Evolutionary conservation across 352 stramenopile genomes (phyloP).

Genomic region (Pythium utonaiense): DNA sequence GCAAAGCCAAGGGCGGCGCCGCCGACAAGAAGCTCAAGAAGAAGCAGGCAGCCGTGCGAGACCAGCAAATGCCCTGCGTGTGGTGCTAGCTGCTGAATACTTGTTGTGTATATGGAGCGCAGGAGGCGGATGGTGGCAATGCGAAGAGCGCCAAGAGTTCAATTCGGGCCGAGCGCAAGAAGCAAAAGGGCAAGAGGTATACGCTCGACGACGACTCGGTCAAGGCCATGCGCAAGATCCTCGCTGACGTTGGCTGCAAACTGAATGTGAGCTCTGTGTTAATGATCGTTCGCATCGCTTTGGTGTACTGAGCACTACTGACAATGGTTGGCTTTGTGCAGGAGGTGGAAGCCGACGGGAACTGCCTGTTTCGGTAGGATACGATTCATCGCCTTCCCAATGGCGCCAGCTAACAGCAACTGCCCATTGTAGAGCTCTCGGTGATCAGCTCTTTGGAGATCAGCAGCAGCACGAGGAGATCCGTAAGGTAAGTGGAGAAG

Average conservation of each 20-base stretch:
- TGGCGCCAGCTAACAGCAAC: no score
- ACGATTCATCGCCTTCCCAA: no score
- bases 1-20: constrained; percentile 15
- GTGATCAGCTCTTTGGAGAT: constrained; percentile 73
- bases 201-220: constrained; percentile 41
- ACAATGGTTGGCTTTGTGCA: constrained; percentile 25
- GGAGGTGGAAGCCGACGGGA: constrained; percentile 78
- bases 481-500: constrained; percentile 46
- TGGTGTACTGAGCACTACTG: no score
- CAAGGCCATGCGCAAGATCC: constrained; percentile 49
- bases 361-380: constrained; percentile 77
- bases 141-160: constrained; percentile 14
- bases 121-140: constrained; percentile 13
- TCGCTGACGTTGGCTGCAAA: constrained; percentile 61
- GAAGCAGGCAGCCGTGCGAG: constrained; percentile 11
- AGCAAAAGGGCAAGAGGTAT: constrained; percentile 28
- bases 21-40: constrained; percentile 24
- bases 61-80: neutral
- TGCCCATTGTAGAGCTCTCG: constrained; percentile 40
- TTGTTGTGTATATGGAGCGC: no score
- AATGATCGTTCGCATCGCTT: no score
- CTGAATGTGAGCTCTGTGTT: no score
- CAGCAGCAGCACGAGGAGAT: constrained; percentile 62
- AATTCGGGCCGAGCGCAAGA: constrained; percentile 30
- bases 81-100: no score